A percentile compares a stretch with the other conserved stretches of the same genome.
These are phyloP conservation scores for Wallacemonas rigidus DNA, from an alignment of 208 protist genomes.

Conservation along the genomic window DNA sequence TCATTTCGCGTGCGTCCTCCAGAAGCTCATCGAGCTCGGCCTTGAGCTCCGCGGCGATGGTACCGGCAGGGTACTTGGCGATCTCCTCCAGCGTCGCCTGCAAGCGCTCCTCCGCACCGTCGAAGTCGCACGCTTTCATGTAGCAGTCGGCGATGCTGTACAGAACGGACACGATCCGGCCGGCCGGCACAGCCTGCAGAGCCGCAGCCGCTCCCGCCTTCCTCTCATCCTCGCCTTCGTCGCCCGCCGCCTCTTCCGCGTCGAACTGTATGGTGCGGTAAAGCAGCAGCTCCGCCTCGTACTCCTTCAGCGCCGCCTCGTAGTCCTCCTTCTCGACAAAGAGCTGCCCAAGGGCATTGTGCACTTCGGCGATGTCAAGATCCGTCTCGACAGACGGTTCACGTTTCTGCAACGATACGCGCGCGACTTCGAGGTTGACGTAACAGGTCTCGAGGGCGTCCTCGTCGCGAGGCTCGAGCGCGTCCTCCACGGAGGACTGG, in stretches of 20 bases:
- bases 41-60: slow-evolving; percentile 53
- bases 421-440: slow-evolving; percentile 84
- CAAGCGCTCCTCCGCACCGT: slow-evolving; percentile 77
- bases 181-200: slow-evolving; percentile 38
- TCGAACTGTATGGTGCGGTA: slow-evolving; percentile 75
- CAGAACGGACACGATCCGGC: slow-evolving; percentile 61
- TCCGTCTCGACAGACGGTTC: slow-evolving; percentile 53
- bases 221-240: slow-evolving; percentile 16
- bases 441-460: slow-evolving; percentile 84
- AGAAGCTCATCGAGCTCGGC: slow-evolving; percentile 69
- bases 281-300: slow-evolving; percentile 78
- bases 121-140: slow-evolving; percentile 84
- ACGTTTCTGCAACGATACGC: slow-evolving; percentile 77
- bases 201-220: slow-evolving; percentile 16
- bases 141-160: slow-evolving; percentile 87
- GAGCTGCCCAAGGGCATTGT: slow-evolving; percentile 84
- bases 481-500: slow-evolving; percentile 60
- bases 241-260: slow-evolving; percentile 11
- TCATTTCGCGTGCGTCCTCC: slow-evolving; percentile 84
- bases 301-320: slow-evolving; percentile 75
- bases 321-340: slow-evolving; percentile 79
- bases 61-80: slow-evolving; percentile 47
- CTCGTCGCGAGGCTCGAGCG: slow-evolving; percentile 69
- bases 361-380: slow-evolving; percentile 72
- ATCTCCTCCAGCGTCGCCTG: slow-evolving; percentile 61